These are phyloP conservation scores for Candida verbasci DNA, from an alignment of 805 yeast genomes.

Conservation along the genomic window DNA sequence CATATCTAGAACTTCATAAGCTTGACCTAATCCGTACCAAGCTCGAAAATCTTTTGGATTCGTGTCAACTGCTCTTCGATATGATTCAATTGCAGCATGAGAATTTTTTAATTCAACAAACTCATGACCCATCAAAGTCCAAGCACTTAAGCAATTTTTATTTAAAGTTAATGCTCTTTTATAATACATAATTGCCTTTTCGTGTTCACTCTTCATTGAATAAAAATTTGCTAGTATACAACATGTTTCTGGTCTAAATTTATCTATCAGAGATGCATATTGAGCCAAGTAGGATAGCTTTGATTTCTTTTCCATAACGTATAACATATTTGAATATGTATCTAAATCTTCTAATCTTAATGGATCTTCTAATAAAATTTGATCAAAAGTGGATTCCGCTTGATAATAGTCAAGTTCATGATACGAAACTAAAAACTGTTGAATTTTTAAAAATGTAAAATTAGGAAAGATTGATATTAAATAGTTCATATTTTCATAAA, in stretches of 20 bases:
- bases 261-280: constrained; percentile 74
- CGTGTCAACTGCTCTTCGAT: constrained; percentile 87
- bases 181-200: constrained; percentile 88
- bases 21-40: constrained; percentile 98
- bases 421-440: constrained; percentile 76
- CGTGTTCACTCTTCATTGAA: constrained; percentile 88
- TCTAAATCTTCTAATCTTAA: constrained; percentile 87
- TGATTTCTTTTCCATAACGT: constrained; percentile 85
- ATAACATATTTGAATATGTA: constrained; percentile 87
- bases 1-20: constrained; percentile 95
- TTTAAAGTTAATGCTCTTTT: constrained; percentile 82
- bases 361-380: constrained; percentile 70
- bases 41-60: constrained; percentile 88
- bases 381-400: constrained; percentile 77
- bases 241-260: constrained; percentile 89
- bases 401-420: constrained; percentile 80
- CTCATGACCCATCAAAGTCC: constrained; percentile 99
- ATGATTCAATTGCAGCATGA: constrained; percentile 95
- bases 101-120: constrained; percentile 93
- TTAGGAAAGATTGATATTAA: constrained; percentile 60
- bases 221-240: constrained; percentile 92
- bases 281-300: constrained; percentile 87
- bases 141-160: constrained; percentile 78
- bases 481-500: constrained; percentile 46
- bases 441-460: constrained; percentile 70